phyloP scores from a whole-genome alignment of 257 asterid genomes.

The Ocimum tenuiflorum region DNA sequence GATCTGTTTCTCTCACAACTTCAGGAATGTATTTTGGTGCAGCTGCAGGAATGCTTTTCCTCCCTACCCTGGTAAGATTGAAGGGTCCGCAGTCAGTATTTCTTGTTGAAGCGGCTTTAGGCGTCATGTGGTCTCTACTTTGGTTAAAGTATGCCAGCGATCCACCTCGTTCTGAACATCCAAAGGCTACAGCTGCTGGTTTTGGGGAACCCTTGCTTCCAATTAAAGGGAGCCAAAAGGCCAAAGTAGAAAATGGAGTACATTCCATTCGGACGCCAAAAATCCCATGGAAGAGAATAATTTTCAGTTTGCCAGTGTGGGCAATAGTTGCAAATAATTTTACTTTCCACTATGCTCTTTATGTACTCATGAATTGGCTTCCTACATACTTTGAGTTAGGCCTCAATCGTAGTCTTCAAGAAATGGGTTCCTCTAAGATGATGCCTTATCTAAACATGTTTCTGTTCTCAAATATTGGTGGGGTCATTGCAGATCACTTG shows the following conservation, averaged over 20 bases:
- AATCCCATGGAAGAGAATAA: slow-evolving; percentile 78
- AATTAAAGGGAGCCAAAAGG: slow-evolving; percentile 34
- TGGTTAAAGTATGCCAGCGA: slow-evolving; percentile 77
- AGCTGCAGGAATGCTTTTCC: slow-evolving; percentile 74
- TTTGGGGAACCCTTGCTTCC: slow-evolving; percentile 74
- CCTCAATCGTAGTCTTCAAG: slow-evolving; percentile 73
- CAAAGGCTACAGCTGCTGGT: slow-evolving; percentile 84
- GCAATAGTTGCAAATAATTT: slow-evolving; percentile 83
- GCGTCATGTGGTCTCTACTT: slow-evolving; percentile 69
- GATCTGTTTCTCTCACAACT: slow-evolving; percentile 86
- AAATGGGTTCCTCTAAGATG: slow-evolving; percentile 97
- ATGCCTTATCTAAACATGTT: slow-evolving; percentile 89
- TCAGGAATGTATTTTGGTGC: slow-evolving; percentile 97
- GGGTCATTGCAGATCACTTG: slow-evolving; percentile 75
- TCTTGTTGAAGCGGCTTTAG: slow-evolving; percentile 72
- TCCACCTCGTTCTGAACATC: slow-evolving; percentile 85
- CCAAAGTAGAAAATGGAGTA: slow-evolving; percentile 48
- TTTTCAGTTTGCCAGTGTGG: slow-evolving; percentile 72
- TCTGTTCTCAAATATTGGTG: slow-evolving; percentile 79
- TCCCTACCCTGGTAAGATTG: slow-evolving; percentile 66
- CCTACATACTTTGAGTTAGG: slow-evolving; percentile 90
- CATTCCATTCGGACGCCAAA: slow-evolving; percentile 29
- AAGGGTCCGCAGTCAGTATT: slow-evolving; percentile 79
- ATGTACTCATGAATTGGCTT: slow-evolving; percentile 96
- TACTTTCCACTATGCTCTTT: slow-evolving; percentile 87